These are phyloP conservation scores for Phytophthora palmivora DNA, from an alignment of 352 stramenopile species.

Conservation along the genomic window DNA sequence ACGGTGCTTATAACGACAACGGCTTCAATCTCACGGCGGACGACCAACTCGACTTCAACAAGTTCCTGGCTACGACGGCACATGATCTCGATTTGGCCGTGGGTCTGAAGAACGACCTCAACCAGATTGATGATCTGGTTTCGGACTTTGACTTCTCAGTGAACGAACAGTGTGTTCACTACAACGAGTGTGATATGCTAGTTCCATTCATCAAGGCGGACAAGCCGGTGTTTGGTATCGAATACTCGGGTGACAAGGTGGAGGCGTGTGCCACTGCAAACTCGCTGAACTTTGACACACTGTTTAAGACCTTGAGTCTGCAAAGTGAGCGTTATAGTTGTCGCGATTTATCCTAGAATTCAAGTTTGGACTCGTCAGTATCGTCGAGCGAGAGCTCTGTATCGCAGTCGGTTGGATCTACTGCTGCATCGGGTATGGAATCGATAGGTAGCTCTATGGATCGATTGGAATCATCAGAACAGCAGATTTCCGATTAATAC, in stretches of 20 bases:
- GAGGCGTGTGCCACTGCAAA: conserved; percentile 39
- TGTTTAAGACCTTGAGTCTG: conserved; percentile 47
- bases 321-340: conserved; percentile 48
- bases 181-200: conserved; percentile 53
- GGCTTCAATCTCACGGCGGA: conserved; percentile 41
- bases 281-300: conserved; percentile 43
- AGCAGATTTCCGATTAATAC: no score
- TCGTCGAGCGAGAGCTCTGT: no score
- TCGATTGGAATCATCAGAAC: no score
- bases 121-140: conserved; percentile 47
- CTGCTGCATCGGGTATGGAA: no score
- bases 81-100: conserved; percentile 51
- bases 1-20: conserved; percentile 50
- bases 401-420: no score
- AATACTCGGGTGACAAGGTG: conserved; percentile 54
- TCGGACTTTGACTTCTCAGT: conserved; percentile 63
- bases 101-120: conserved; percentile 64
- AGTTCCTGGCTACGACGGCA: conserved; percentile 47
- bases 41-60: conserved; percentile 59
- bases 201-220: conserved; percentile 49
- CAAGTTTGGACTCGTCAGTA: background rate
- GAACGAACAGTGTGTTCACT: conserved; percentile 64
- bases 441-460: no score
- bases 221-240: conserved; percentile 67
- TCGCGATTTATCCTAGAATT: conserved; percentile 12